Evolutionary conservation across 306 rosid species (phyloP), one percentile per base, ranked within the genome.

Genomic region (Erythrophleum fordii): DNA sequence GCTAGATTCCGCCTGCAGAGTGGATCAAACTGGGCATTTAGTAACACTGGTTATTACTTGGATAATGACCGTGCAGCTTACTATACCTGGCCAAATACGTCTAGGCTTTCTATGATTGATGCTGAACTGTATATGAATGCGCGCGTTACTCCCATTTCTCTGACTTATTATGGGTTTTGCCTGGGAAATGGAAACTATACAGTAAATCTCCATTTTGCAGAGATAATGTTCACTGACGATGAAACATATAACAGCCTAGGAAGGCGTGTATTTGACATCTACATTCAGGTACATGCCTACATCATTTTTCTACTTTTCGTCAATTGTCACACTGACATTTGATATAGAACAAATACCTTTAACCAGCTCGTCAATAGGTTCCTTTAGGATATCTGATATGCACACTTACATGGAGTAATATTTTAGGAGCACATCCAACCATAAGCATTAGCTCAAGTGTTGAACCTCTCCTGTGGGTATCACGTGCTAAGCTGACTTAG

Each of bases 61-160:
- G 88, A 86, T 42, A 67, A 28, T 71, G 11, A 58, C 31, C 0
- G 64, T 28, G 1, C 3, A 8, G 5, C 0, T 8, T 4, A 11
- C 20, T 72, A 77, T 79, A 52, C 8, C 7, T 3, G 2, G 4
- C 2, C 29, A 37, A 69, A 23, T 42, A 16, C 0, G 28, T 1
- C 42, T 2, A 18, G 0, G 28, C 85, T 81, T 68, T 66, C 68
- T 4, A 72, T 81, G 79, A 8, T 20, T 9, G 45, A 87, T 51
- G 72, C 87, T 70, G 48, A 23, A 28, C 72, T 90, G 46, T 93
- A 93, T 77, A 73, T 2, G 75, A 83, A 8, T 8, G 97, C 97
- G 69, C 94, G 97, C 5, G 76, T 87, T 72, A 84, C 97, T 62
- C 88, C 97, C 41, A 79, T 81, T 77, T 89, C 97, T 44, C 65